A percentile compares a stretch with the other conserved stretches of the same genome.
Conservation (phyloP, 169 alveolate species). For the Toxoplasma gondii region DNA sequence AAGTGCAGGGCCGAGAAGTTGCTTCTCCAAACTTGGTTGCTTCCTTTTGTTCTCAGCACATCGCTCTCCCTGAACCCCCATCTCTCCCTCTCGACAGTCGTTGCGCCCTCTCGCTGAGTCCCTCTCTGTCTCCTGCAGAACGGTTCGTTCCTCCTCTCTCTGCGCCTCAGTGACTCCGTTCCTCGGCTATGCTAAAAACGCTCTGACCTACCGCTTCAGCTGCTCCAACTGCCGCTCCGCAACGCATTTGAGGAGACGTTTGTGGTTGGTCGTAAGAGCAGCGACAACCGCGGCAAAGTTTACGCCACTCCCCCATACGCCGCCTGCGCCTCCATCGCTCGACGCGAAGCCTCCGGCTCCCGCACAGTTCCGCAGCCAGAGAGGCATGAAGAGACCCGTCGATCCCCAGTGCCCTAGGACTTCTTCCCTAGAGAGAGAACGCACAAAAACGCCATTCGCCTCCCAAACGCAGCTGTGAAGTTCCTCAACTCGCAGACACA, state of each 20-base stretch:
- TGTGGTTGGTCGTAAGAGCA: slow-evolving; percentile 66
- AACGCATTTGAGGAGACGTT: slow-evolving; percentile 53
- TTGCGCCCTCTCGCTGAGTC: background rate
- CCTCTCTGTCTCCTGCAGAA: too few species aligned
- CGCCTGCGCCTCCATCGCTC: slow-evolving; percentile 21
- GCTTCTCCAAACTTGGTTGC: too few species aligned
- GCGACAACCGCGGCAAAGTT: slow-evolving; percentile 60
- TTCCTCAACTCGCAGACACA: background rate
- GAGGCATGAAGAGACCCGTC: slow-evolving; percentile 60
- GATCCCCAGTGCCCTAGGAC: slow-evolving; percentile 67
- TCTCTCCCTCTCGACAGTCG: background rate
- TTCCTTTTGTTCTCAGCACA: too few species aligned
- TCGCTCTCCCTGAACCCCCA: background rate
- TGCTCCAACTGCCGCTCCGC: slow-evolving; percentile 59
- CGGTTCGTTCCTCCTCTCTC: background rate
- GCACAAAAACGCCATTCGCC: background rate
- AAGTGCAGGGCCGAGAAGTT: too few species aligned
- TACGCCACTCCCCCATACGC: slow-evolving; percentile 51
- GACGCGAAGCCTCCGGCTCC: background rate
- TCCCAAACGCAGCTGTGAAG: background rate
- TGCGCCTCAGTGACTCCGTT: background rate
- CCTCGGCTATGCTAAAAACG: background rate
- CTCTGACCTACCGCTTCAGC: slow-evolving; percentile 46
- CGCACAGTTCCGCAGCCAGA: slow-evolving; percentile 55
- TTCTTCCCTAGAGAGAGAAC: slow-evolving; percentile 36